Evolutionary conservation across 108 stramenopile genomes (phyloP).

Genomic region (Nitzschia sp.): DNA sequence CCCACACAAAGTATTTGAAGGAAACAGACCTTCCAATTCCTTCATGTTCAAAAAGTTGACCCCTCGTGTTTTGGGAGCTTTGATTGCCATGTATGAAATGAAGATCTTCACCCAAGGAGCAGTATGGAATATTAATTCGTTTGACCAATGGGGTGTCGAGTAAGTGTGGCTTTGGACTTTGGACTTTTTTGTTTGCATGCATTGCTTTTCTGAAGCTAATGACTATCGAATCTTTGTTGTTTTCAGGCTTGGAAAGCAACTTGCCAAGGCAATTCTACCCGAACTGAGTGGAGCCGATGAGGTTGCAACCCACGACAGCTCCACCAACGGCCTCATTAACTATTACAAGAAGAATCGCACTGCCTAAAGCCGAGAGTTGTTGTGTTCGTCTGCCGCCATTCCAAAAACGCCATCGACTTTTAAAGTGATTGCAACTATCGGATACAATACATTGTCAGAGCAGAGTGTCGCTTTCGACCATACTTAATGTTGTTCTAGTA

Average conservation of each 20-base stretch:
- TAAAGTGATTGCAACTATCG: too few species aligned
- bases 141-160: slow-evolving; percentile 97
- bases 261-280: slow-evolving; percentile 88
- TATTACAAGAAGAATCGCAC: slow-evolving; percentile 75
- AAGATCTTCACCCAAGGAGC: slow-evolving; percentile 98
- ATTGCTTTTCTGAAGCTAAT: slow-evolving; percentile 69
- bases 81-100: slow-evolving; percentile 98
- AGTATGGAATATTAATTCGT: slow-evolving; percentile 97
- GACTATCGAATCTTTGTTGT: slow-evolving; percentile 34
- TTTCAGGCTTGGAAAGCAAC: slow-evolving; percentile 88
- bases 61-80: slow-evolving; percentile 85
- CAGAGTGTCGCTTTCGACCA: too few species aligned
- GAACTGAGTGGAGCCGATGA: slow-evolving; percentile 53
- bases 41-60: slow-evolving; percentile 84
- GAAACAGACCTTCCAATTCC: slow-evolving; percentile 96
- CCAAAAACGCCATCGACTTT: neutral
- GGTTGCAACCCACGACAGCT: slow-evolving; percentile 74
- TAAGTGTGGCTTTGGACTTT: neutral
- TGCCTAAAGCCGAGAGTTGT: slow-evolving; percentile 5
- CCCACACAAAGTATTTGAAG: slow-evolving; percentile 96
- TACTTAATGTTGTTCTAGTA: too few species aligned
- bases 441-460: too few species aligned
- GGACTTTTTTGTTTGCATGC: slow-evolving; percentile 43
- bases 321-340: slow-evolving; percentile 87
- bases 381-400: too few species aligned